A percentile compares a stretch with the other conserved stretches of the same genome.
Conservation (phyloP, 2,329 filamentous ascomycete genomes). For the Paecilomyces fulvus region DNA sequence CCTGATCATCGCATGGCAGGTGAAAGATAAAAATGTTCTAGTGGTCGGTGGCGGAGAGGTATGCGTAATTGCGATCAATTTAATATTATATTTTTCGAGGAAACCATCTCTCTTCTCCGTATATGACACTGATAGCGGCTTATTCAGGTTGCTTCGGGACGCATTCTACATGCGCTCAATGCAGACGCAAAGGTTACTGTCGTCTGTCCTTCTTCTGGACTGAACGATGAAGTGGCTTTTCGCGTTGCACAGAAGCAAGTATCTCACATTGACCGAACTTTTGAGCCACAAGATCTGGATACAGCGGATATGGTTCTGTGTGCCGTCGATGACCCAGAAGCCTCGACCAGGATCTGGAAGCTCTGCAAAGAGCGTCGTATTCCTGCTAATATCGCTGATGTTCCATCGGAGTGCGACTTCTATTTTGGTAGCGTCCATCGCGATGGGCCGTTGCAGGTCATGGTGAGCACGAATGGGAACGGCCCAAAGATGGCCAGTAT, state of each 20-base stretch:
- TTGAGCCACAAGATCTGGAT: slow-evolving; percentile 80
- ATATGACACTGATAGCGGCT: slow-evolving; percentile 13
- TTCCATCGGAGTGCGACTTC: slow-evolving; percentile 94
- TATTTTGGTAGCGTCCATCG: slow-evolving; percentile 96
- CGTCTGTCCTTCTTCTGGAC: slow-evolving; percentile 67
- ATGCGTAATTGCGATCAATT: slow-evolving; percentile 19
- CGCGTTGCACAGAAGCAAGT: slow-evolving; percentile 70
- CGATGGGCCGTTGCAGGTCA: slow-evolving; percentile 91
- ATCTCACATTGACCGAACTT: slow-evolving; percentile 70
- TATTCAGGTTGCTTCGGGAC: slow-evolving; percentile 79
- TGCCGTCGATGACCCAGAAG: slow-evolving; percentile 84
- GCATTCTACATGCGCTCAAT: slow-evolving; percentile 88
- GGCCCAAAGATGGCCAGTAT: slow-evolving; percentile 84
- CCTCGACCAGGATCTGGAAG: slow-evolving; percentile 87
- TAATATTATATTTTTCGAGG: neutral
- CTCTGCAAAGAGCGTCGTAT: slow-evolving; percentile 79
- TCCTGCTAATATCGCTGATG: slow-evolving; percentile 92
- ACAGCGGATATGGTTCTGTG: slow-evolving; percentile 78
- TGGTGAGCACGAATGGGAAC: slow-evolving; percentile 98
- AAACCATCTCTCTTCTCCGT: neutral
- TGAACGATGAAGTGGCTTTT: slow-evolving; percentile 81
- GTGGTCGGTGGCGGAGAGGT: slow-evolving; percentile 95
- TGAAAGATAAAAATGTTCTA: slow-evolving; percentile 79
- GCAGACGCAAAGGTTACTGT: slow-evolving; percentile 87
- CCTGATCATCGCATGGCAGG: slow-evolving; percentile 91